Base-by-base conservation (phyloP, 2,329 filamentous ascomycete genomes). In the Alternaria novae-zelandiae region DNA sequence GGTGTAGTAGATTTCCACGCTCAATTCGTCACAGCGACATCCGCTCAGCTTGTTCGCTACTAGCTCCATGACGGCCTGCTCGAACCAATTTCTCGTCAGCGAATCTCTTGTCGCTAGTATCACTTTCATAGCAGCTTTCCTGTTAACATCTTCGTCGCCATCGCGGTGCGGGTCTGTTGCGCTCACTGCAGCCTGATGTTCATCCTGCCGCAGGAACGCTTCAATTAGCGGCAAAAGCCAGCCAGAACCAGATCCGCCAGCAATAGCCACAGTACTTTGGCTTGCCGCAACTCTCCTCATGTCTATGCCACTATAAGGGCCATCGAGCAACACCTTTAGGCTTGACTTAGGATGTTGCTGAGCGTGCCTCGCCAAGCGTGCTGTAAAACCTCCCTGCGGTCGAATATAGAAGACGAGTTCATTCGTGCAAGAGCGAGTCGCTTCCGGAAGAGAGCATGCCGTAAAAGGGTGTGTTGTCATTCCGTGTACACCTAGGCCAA, bases 281-380 rank as follows among this genome's bases (percentile, higher is more conserved):
- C 74, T 74, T 0, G 73, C 67, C 13, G 83, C 71, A 10, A 63
- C 61, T 17, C 55, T 54, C 15, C 65, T 53, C 25, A 68, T 36
- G 49, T 81, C 80, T 17, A 87, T 72, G 0, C 87, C 87, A 0
- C 88, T 86, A 60, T 89, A 89, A 0, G 87, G 87, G 0, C 88
- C 87, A 44, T 89, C 87, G 1, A 89, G 64, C 1, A 87, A 72
- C 0, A 89, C 84, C 0, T 80, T 79, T 1, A 86, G 75, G 0
- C 74, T 66, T 0, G 68, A 58, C 0, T 75, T 79, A 0, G 66
- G 61, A 7, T 66, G 57, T 7, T 64, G 51, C 11, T 55, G 57
- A 13, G 66, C 69, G 26, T 67, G 51, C 10, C 67, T 57, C 25
- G 70, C 64, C 8, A 86, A 80, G 11, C 75, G 70, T 28, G 80